Evolutionary conservation across 306 rosid species (phyloP), one percentile per base, ranked within the genome.

Genomic region (Dicorynia guianensis): DNA sequence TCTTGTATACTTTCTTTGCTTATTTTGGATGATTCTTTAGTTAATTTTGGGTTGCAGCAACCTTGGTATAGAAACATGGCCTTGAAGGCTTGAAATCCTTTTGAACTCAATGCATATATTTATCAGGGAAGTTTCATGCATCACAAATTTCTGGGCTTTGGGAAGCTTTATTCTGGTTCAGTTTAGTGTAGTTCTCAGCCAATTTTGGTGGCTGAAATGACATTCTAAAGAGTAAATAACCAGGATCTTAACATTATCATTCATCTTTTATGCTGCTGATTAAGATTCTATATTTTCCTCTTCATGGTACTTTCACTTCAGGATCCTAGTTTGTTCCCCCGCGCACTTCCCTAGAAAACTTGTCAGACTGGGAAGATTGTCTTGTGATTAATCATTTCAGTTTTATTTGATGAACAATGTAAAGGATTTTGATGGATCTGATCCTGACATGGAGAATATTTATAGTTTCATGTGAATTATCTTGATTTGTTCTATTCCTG

Each of bases 401-500:
- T 67, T 67, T n/a, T 49, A 20, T 34, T 8, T 48, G 46, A 64
- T 64, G 10, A 12, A 64, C 20, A 8, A 43, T 47, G 25, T 48
- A 11, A 19, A 8, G n/a, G n/a, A 67, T 25, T 66, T 14, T 4
- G 7, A 66, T 20, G 70, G 17, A 18, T 43, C 39, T 19, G 34
- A 20, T 19, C 11, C 11, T 39, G 68, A 36, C 47, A 36, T 15
- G 40, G 38, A 11, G 34, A 25, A 2, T 25, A 25, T 25, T 25
- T 25, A 25, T 2, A 25, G 30, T 25, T 25, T 25, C 30, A 25
- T 25, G 55, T 43, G 53, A 43, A 25, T 25, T 25, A 65, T 65
- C 65, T 63, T 47, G 25, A 19, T 65, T 10, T 65, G 19, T 33
- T 63, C 69, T 19, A 42, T 43, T 33, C 53, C 55, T 44, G 12